Conservation (phyloP, 768 basidiomycete species). For the Bullera alba region DNA sequence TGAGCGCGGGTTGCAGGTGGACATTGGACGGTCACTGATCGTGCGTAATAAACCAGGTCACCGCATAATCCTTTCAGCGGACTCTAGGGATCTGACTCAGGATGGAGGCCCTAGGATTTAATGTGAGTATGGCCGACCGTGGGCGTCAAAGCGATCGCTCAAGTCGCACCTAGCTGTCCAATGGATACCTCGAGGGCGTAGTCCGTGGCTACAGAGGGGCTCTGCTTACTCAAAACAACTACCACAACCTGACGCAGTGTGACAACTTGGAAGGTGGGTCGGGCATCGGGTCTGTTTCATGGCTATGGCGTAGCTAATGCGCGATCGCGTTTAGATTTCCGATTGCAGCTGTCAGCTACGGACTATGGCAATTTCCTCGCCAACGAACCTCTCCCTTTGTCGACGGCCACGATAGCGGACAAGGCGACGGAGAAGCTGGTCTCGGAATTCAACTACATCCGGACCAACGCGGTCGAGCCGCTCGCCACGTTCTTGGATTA, state of each 20-base stretch:
- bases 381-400: constrained; percentile 87
- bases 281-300: background rate
- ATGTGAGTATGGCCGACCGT: constrained; percentile 22
- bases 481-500: constrained; percentile 91
- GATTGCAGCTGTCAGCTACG: constrained; percentile 88
- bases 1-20: too few species aligned
- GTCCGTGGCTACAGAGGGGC: constrained; percentile 86
- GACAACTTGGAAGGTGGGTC: constrained; percentile 84
- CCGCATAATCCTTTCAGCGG: too few species aligned
- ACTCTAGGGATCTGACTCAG: too few species aligned
- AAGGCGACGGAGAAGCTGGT: constrained; percentile 92
- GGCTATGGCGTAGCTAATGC: background rate
- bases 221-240: constrained; percentile 79
- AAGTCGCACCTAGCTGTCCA: constrained; percentile 27
- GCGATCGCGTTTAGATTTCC: constrained; percentile 61
- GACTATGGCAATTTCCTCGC: constrained; percentile 98
- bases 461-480: constrained; percentile 83
- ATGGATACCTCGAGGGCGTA: constrained; percentile 50
- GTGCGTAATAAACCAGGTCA: too few species aligned
- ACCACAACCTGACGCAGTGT: constrained; percentile 90
- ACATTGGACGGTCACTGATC: too few species aligned
- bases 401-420: constrained; percentile 91
- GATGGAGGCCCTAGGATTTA: constrained; percentile 48
- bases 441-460: constrained; percentile 91
- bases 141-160: background rate